These are phyloP conservation scores for Talaromyces amestolkiae DNA, from an alignment of 2,329 filamentous ascomycete genomes.

Conservation along the genomic window DNA sequence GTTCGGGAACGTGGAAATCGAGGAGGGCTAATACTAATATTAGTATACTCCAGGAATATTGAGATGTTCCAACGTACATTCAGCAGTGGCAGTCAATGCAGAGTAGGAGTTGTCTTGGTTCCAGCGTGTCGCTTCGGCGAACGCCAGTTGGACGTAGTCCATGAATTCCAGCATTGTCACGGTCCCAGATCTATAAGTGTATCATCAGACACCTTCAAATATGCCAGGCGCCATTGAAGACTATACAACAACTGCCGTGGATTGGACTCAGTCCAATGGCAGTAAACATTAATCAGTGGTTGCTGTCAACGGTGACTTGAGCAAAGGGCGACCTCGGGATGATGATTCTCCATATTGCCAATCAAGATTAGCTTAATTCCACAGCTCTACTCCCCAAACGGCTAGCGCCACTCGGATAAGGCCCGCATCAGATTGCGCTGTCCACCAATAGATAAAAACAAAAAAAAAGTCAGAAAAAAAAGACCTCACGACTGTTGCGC, in stretches of 20 bases:
- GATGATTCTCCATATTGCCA: conserved; percentile 12
- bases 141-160: conserved; percentile 92
- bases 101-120: conserved; percentile 90
- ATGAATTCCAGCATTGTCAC: conserved; percentile 86
- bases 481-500: background rate
- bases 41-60: background rate
- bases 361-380: background rate
- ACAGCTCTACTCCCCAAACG: conserved; percentile 16
- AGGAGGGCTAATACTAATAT: conserved; percentile 63
- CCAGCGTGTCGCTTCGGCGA: conserved; percentile 83
- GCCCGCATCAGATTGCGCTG: conserved; percentile 36
- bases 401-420: conserved; percentile 38
- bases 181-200: background rate
- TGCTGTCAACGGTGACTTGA: background rate
- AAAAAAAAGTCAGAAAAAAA: conserved; percentile 16
- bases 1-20: conserved; percentile 81
- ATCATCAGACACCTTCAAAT: background rate
- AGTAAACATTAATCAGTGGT: background rate
- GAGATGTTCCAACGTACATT: conserved; percentile 54
- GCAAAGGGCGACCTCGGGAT: background rate
- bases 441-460: conserved; percentile 35
- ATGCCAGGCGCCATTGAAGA: background rate
- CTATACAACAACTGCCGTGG: background rate
- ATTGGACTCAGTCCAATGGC: background rate
- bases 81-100: conserved; percentile 75